Evolutionary conservation across 192 early-diverging fungal genomes (phyloP), one percentile per base, ranked within the genome.

Genomic region (Obelidium mucronatum): DNA sequence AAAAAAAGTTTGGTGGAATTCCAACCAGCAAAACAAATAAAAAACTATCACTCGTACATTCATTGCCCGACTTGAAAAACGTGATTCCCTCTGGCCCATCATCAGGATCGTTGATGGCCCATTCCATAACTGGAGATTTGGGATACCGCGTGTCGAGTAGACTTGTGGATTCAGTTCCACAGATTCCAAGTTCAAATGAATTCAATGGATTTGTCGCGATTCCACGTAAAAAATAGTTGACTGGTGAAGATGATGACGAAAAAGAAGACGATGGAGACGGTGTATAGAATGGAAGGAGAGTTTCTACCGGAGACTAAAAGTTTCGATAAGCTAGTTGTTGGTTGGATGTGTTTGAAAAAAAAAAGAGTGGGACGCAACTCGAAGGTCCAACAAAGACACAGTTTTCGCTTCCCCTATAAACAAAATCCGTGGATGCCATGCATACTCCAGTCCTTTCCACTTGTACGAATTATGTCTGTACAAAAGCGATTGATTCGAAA

Each of bases 341-440:
- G 19, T 24, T 19, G 26, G 55, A 56, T 28, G 52, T 33, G 40
- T 1, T 36, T 35, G 6, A 2, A 26, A 37, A 11, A 39, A 33
- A 19, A 73, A 55, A 59, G 40, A 33, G 22, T 11, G 24, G 30
- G 13, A 42, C 37, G 15, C 37, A 73, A n/a, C 70, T 42, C 72
- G 56, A 26, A 74, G 34, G 62, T 74, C 72, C 5, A 74, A 30
- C 60, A 74, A 11, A 8, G 58, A 60, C 22, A 74, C 48, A 28
- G 15, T 13, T 40, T 63, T 36, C 1, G 72, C 55, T 34, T 74
- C 72, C 28, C 59, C 72, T 1, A 74, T 28, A 6, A 58, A 2
- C 52, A 74, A 48, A 33, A 74, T 62, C 26, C 72, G 34, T 2
- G 72, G 72, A 63, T 74, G 72, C 72, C 72, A 74, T 4, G 59